phyloP scores from a whole-genome alignment of 805 yeast genomes.

The Hanseniaspora jakobsenii region DNA sequence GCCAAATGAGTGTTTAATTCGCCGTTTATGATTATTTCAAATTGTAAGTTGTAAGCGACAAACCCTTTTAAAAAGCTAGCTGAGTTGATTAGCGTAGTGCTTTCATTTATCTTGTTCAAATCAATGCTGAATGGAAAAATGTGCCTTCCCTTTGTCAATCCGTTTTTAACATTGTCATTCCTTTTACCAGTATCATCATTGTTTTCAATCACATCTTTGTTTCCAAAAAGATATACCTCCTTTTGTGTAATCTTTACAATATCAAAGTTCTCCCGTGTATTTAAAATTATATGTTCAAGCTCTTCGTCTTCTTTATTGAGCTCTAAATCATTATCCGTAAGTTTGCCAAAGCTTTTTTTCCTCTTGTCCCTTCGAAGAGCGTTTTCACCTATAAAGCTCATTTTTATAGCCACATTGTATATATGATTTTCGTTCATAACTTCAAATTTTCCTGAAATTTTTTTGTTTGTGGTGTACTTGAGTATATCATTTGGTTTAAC shows the following conservation, averaged over 20 bases:
- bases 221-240: slow-evolving; percentile 17
- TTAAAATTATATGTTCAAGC: background rate
- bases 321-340: too few species aligned
- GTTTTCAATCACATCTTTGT: background rate
- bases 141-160: slow-evolving; percentile 72
- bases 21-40: background rate
- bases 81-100: background rate
- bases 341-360: slow-evolving; percentile 42
- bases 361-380: slow-evolving; percentile 44
- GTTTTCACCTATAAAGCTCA: too few species aligned
- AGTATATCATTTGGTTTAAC: too few species aligned
- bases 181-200: too few species aligned
- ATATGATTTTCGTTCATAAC: too few species aligned
- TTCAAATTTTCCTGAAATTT: too few species aligned
- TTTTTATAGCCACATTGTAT: too few species aligned
- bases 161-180: slow-evolving; percentile 23
- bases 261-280: slow-evolving; percentile 4
- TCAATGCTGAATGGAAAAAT: slow-evolving; percentile 74
- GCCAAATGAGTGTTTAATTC: background rate
- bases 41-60: background rate
- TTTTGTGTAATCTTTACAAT: slow-evolving; percentile 5
- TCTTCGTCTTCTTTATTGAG: slow-evolving; percentile 21
- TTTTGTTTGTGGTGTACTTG: too few species aligned
- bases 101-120: background rate
- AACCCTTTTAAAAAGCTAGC: slow-evolving; percentile 7